Evolutionary conservation across 306 rosid species (phyloP).

Genomic region (Fragaria nilgerrensis): DNA sequence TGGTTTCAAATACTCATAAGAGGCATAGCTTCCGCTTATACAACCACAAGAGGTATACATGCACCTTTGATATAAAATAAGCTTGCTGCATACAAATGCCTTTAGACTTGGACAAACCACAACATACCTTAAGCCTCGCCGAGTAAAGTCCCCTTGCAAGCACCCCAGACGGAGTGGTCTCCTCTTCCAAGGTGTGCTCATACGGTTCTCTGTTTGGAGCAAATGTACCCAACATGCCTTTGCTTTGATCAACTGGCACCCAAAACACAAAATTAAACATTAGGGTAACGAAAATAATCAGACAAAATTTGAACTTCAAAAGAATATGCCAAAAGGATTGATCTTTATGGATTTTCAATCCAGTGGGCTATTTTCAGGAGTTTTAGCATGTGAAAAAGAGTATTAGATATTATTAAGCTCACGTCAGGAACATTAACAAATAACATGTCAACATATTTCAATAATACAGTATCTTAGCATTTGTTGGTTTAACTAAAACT

Average conservation of each 20-base stretch:
- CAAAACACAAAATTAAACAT: conserved; percentile 17
- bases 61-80: neutral
- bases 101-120: neutral
- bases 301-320: neutral
- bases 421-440: neutral
- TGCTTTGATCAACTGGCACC: conserved; percentile 71
- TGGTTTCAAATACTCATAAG: neutral
- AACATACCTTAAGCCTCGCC: conserved; percentile 75
- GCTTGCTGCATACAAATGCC: neutral
- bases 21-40: neutral
- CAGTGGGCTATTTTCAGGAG: neutral
- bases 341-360: neutral
- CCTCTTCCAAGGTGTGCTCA: conserved; percentile 74
- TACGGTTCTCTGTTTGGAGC: conserved; percentile 80
- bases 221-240: conserved; percentile 95
- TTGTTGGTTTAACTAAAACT: neutral
- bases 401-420: neutral
- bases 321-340: neutral
- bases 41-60: neutral
- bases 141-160: conserved; percentile 89
- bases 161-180: conserved; percentile 79
- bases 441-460: neutral
- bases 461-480: neutral
- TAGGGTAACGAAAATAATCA: neutral
- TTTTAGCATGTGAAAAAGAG: neutral